Percentiles rank a stretch among this genome's conserved stretches.
These are phyloP conservation scores for Zymoseptoria brevis DNA, from an alignment of 2,329 filamentous ascomycete species.

Conservation along the genomic window DNA sequence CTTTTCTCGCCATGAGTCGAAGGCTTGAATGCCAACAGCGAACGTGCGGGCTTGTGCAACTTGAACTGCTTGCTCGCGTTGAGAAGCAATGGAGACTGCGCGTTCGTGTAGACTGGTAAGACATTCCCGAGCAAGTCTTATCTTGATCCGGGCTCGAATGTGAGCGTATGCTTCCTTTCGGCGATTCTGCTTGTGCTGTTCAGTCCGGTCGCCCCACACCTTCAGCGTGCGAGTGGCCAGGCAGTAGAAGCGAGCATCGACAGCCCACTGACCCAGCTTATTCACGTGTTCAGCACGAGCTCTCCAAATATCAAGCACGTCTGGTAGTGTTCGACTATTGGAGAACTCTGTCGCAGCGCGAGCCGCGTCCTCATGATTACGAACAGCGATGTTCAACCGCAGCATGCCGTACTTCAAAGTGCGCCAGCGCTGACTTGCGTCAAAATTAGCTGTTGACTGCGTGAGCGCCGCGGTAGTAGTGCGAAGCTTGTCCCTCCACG, in stretches of 20 bases:
- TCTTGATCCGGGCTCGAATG: conserved; percentile 47
- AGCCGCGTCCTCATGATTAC: conserved; percentile 28
- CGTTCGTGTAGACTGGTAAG: conserved; percentile 34
- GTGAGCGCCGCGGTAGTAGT: conserved; percentile 9
- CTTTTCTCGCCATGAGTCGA: conserved; percentile 33
- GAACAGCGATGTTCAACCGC: conserved; percentile 22
- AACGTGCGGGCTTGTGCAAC: conserved; percentile 31
- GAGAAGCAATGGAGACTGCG: conserved; percentile 25
- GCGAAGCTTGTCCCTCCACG: conserved; percentile 12
- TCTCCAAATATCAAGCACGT: conserved; percentile 30
- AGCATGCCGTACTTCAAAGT: conserved; percentile 22
- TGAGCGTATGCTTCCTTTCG: conserved; percentile 49
- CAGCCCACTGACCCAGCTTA: conserved; percentile 46
- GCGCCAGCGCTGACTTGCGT: conserved; percentile 22
- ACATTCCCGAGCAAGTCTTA: conserved; percentile 42
- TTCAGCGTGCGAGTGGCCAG: conserved; percentile 43
- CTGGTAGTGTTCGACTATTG: conserved; percentile 34
- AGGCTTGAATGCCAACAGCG: conserved; percentile 22
- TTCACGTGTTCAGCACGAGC: conserved; percentile 35
- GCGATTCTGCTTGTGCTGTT: conserved; percentile 44
- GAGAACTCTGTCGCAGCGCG: conserved; percentile 36
- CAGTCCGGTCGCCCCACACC: conserved; percentile 44
- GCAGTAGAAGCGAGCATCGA: conserved; percentile 50
- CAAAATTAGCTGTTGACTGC: conserved; percentile 18
- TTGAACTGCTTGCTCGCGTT: conserved; percentile 35